Conservation (phyloP, 331 rosid species). For the Malus hybrid region DNA sequence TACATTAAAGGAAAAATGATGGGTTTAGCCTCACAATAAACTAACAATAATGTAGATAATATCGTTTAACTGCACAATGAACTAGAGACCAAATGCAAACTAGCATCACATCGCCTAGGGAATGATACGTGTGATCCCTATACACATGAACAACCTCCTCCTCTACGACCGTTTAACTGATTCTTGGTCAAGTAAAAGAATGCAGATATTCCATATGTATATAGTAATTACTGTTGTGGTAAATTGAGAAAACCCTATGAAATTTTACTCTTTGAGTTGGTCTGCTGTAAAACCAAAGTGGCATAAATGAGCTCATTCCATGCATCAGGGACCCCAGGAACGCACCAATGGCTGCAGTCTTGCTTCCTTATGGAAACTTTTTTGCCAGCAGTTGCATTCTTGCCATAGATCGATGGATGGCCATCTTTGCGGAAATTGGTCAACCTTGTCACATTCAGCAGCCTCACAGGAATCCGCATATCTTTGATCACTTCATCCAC, state of each 20-base stretch:
- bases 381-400: constrained; percentile 20
- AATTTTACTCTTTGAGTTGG: constrained; percentile 23
- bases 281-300: constrained; percentile 43
- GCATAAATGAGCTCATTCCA: constrained; percentile 94
- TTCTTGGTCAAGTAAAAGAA: background rate
- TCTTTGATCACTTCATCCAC: constrained; percentile 63
- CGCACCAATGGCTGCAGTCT: constrained; percentile 98
- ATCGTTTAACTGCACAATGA: too few species aligned
- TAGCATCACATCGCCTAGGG: too few species aligned
- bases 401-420: constrained; percentile 77
- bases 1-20: too few species aligned
- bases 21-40: fast-evolving
- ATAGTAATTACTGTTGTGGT: background rate
- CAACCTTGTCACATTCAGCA: constrained; percentile 67
- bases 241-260: background rate
- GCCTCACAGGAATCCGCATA: constrained; percentile 65
- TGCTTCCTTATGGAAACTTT: constrained; percentile 56
- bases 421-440: constrained; percentile 95
- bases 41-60: too few species aligned
- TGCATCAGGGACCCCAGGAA: constrained; percentile 94
- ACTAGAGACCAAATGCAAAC: too few species aligned
- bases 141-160: background rate
- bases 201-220: background rate
- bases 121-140: background rate
- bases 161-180: background rate